Evolutionary conservation across 495 filamentous ascomycete genomes (phyloP).

Genomic region (Stereocaulon alpinum): DNA sequence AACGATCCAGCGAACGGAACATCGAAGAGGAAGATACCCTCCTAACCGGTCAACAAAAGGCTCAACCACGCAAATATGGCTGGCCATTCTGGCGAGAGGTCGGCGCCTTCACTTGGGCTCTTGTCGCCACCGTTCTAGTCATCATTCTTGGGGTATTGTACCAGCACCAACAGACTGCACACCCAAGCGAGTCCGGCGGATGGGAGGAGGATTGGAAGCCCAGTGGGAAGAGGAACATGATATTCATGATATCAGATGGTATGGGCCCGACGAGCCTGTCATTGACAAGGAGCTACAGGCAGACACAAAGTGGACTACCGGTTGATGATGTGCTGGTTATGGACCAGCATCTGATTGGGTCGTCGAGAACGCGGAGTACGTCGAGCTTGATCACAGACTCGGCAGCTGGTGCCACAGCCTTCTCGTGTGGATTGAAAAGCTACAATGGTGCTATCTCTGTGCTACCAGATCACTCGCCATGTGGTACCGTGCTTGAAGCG

Average conservation of each 20-base stretch:
- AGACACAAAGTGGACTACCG: constrained; percentile 55
- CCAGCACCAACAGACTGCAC: constrained; percentile 48
- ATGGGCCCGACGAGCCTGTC: constrained; percentile 91
- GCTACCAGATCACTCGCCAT: constrained; percentile 72
- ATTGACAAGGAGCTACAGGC: constrained; percentile 73
- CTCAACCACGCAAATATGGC: constrained; percentile 27
- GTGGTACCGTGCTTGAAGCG: constrained; percentile 89
- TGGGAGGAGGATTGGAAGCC: constrained; percentile 40
- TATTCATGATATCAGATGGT: constrained; percentile 98
- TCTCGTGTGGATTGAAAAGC: constrained; percentile 82
- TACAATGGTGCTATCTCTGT: constrained; percentile 95
- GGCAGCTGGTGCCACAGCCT: constrained; percentile 90
- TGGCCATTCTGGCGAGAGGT: constrained; percentile 56
- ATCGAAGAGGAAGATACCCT: constrained; percentile 56
- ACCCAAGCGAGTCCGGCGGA: constrained; percentile 19
- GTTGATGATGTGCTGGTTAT: constrained; percentile 62
- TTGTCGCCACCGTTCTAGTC: constrained; percentile 72
- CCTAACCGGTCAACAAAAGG: constrained; percentile 45
- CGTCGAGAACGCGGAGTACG: constrained; percentile 73
- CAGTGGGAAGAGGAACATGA: constrained; percentile 75
- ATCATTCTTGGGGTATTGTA: constrained; percentile 65
- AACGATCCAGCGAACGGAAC: constrained; percentile 35
- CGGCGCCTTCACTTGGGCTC: constrained; percentile 74
- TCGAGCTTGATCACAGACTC: constrained; percentile 83
- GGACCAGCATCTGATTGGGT: constrained; percentile 80